Percentiles rank a stretch among this genome's conserved stretches.
Evolutionary conservation across 2,329 filamentous ascomycete genomes (phyloP).

Genomic region (Trichophyton verrucosum): DNA sequence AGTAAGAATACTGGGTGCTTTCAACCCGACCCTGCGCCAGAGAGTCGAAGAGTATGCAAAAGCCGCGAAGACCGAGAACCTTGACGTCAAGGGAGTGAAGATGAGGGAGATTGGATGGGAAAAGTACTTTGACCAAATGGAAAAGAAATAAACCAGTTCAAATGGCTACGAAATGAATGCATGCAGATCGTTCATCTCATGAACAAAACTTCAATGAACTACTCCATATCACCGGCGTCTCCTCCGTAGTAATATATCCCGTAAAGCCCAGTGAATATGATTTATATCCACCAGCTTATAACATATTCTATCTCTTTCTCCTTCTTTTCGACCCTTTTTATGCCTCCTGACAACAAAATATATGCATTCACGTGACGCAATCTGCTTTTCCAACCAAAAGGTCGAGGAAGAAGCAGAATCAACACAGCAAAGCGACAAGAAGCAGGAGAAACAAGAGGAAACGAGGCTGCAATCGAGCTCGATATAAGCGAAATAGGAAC

Average conservation of each 20-base stretch:
- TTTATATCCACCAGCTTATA: not conserved
- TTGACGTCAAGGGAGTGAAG: slow-evolving; percentile 32
- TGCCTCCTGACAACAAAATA: not conserved
- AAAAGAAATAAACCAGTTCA: slow-evolving; percentile 5
- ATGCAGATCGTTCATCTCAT: not conserved
- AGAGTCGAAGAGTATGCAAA: slow-evolving; percentile 34
- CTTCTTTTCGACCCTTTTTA: not conserved
- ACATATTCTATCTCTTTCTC: not conserved
- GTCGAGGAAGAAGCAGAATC: not conserved
- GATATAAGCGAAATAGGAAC: not conserved
- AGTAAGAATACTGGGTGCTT: slow-evolving; percentile 51
- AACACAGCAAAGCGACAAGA: not conserved
- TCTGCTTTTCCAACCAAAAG: not conserved
- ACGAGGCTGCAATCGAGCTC: not conserved
- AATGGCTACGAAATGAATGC: not conserved
- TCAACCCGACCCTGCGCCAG: slow-evolving; percentile 29
- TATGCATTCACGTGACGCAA: not conserved
- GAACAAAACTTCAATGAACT: not conserved
- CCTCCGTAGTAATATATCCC: not conserved
- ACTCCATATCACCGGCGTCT: not conserved
- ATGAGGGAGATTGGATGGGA: slow-evolving; percentile 33
- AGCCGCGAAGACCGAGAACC: slow-evolving; percentile 30
- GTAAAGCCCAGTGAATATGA: not conserved
- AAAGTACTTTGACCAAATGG: slow-evolving; percentile 35
- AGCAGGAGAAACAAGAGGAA: not conserved